Base-by-base conservation (phyloP, 768 basidiomycete genomes). In the Sutorius australiensis region DNA sequence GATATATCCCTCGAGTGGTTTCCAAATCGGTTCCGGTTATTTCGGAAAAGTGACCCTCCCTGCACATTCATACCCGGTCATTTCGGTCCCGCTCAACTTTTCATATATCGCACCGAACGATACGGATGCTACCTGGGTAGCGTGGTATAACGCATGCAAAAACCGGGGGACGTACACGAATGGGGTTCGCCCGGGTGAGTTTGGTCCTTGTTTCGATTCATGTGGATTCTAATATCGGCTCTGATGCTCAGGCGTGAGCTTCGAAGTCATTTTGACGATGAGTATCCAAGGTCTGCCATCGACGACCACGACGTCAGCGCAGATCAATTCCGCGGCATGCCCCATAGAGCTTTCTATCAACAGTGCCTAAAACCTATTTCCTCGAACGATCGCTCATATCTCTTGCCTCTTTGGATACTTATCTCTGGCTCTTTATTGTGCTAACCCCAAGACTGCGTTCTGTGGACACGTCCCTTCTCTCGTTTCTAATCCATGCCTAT, bases 61-160 rank as follows among this genome's bases (percentile, higher is more conserved):
- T 6, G 86, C 89, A 11, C 87, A 86, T 62, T 48, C 70, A 19
- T 84, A 83, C 62, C 78, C 83, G n/a, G 67, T 80, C 32, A 73
- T 97, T 27, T 67, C 78, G 31, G 57, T 98, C 10, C 92, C 92
- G 0, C 73, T 98, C 46, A 87, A 87, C 61, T 95, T 95, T 71
- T 82, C 85, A 0, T 97, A 95, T 67, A 58, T 82, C 12, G 91
- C 86, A 0, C 74, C 80, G 11, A 97, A 98, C 64, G 77, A 80
- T 41, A 81, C 86, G 5, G 94, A 98, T 70, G 74, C 78, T 33
- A 95, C 94, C 19, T 98, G 93, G 88, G 64, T 66, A 7, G 82
- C 81, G 49, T 89, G 87, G 83, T 88, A 93, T 66, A 75, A 86
- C 51, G 86, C 80, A 6, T 94, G 92, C 74, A 79, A 78, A 72